These are phyloP conservation scores for Neofusicoccum umdonicola DNA, from an alignment of 2,329 filamentous ascomycete genomes.

Conservation along the genomic window DNA sequence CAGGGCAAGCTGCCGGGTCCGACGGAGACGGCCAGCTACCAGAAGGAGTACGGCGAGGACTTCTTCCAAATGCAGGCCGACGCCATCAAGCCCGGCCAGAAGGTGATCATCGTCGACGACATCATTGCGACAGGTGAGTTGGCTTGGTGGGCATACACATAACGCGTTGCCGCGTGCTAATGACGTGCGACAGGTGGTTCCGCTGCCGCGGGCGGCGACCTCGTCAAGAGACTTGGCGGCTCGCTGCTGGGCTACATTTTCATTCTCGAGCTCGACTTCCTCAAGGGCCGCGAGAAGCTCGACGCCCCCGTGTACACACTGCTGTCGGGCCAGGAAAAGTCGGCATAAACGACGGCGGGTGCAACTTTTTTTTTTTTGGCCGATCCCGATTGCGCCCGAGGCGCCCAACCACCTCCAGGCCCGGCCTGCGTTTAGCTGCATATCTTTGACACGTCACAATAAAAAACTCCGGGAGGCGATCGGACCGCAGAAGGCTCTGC, in stretches of 20 bases:
- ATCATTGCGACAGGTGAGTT: constrained; percentile 94
- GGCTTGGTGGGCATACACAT: neutral
- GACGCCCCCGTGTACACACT: constrained; percentile 80
- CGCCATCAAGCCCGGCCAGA: constrained; percentile 80
- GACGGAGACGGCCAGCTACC: constrained; percentile 78
- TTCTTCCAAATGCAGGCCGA: constrained; percentile 94
- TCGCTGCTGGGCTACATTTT: constrained; percentile 87
- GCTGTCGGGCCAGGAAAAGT: constrained; percentile 60
- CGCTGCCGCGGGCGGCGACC: constrained; percentile 79
- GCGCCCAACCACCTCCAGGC: constrained; percentile 12
- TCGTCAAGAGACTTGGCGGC: constrained; percentile 83
- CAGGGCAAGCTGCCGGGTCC: constrained; percentile 91
- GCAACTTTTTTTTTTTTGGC: constrained; percentile 6
- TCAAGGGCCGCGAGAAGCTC: constrained; percentile 89
- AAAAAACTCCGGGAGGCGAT: neutral
- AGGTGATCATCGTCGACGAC: constrained; percentile 91
- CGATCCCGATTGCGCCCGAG: constrained; percentile 16
- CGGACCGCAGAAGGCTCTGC: constrained; percentile 9
- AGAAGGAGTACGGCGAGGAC: constrained; percentile 96
- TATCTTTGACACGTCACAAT: constrained; percentile 16
- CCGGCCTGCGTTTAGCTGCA: constrained; percentile 15
- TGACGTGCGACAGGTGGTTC: constrained; percentile 68
- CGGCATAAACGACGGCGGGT: constrained; percentile 6
- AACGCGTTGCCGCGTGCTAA: neutral
- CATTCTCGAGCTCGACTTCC: constrained; percentile 90